These are phyloP conservation scores for Schoenoplectus triqueter DNA, from an alignment of 202 grass and related monocot species.

Conservation along the genomic window DNA sequence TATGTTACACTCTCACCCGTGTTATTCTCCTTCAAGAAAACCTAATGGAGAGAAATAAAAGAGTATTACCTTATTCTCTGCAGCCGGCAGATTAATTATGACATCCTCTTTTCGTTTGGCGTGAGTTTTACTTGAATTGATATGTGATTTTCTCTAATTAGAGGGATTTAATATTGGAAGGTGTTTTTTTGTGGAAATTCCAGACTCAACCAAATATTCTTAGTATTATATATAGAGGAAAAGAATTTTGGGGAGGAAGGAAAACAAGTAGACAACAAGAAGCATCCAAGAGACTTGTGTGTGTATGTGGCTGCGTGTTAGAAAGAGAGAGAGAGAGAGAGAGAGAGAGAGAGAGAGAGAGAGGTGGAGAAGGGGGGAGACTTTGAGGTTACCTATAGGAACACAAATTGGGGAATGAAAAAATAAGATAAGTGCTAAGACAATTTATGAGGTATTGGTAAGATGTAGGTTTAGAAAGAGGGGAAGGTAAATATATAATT, in stretches of 20 bases:
- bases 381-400: constrained; percentile 22
- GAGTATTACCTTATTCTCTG: constrained; percentile 6
- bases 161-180: constrained; percentile 2
- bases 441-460: constrained; percentile 38
- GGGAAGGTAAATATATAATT: constrained; percentile 25
- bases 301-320: too few relatives aligned
- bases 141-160: background rate
- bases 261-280: background rate
- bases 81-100: constrained; percentile 19
- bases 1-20: background rate
- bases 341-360: background rate
- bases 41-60: constrained; percentile 17
- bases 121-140: background rate
- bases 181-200: background rate
- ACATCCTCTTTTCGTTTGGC: background rate
- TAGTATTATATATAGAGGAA: constrained; percentile 21
- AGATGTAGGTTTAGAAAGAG: constrained; percentile 32
- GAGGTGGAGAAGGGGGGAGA: constrained; percentile 12
- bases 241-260: constrained; percentile 45
- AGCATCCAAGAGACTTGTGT: constrained; percentile 7
- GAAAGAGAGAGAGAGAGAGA: constrained; percentile 3
- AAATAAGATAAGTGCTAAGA: constrained; percentile 33
- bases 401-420: constrained; percentile 27
- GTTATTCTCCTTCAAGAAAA: constrained; percentile 24
- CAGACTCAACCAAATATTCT: too few relatives aligned